Evolutionary conservation across 139 green algal species (phyloP).

Genomic region (Diplosphaera chodatii): DNA sequence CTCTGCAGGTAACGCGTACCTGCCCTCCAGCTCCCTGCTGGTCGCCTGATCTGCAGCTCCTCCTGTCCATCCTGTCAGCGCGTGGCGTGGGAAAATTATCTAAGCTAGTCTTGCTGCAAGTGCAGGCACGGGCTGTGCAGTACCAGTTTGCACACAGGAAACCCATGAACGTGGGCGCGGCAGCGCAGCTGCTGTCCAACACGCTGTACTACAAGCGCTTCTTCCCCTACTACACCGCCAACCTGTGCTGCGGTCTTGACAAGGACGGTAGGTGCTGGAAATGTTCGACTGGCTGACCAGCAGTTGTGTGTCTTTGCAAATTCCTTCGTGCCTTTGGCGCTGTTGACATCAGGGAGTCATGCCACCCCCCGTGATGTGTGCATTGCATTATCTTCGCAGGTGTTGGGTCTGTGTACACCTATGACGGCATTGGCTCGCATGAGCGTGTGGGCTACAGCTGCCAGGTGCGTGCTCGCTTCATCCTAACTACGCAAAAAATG

Average conservation of each 20-base stretch:
- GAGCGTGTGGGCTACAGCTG: conserved; percentile 81
- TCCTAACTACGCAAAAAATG: too few relatives aligned
- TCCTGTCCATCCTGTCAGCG: too few relatives aligned
- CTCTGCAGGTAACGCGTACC: conserved; percentile 65
- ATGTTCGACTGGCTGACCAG: too few relatives aligned
- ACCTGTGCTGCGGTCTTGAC: conserved; percentile 91
- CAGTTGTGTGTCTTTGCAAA: too few relatives aligned
- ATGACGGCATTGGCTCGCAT: conserved; percentile 94
- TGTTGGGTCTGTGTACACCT: conserved; percentile 93
- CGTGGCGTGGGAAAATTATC: too few relatives aligned
- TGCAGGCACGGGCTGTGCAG: conserved; percentile 17
- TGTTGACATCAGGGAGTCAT: too few relatives aligned
- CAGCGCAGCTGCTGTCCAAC: conserved; percentile 95
- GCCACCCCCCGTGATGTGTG: too few relatives aligned
- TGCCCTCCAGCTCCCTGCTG: too few relatives aligned
- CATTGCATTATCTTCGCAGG: conserved; percentile 57
- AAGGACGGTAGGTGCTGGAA: conserved; percentile 71
- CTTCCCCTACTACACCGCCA: conserved; percentile 99
- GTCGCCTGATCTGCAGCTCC: too few relatives aligned
- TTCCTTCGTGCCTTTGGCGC: too few relatives aligned
- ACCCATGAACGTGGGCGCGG: conserved; percentile 79
- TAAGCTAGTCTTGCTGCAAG: too few relatives aligned
- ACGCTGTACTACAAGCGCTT: conserved; percentile 97
- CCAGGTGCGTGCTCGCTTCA: too few relatives aligned
- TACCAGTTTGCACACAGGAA: conserved; percentile 47